Percentiles rank a stretch among this genome's conserved stretches.
These are phyloP conservation scores for Triticum aestivum DNA, from an alignment of 176 grass and related monocot genomes.

Conservation along the genomic window DNA sequence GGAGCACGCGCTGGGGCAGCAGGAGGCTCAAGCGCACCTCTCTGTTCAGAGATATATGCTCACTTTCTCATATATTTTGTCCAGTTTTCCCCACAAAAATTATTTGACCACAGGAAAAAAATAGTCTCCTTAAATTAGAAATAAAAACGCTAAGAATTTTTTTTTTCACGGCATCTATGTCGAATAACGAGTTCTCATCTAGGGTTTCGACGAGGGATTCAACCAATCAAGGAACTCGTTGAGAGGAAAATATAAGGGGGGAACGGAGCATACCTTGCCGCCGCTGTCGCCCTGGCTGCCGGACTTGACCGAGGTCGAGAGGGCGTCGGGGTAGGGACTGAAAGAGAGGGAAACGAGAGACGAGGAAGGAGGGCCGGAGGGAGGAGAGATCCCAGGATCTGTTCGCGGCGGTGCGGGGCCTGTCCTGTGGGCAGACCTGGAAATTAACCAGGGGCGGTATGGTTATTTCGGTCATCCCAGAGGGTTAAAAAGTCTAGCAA, in stretches of 20 bases:
- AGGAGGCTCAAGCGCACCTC: background rate
- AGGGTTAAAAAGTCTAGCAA: too few relatives aligned
- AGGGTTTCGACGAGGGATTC: conserved; percentile 1
- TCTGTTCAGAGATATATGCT: background rate
- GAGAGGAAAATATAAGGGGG: background rate
- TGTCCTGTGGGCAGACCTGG: too few relatives aligned
- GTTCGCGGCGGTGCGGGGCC: background rate
- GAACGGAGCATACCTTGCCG: background rate
- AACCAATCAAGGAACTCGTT: background rate
- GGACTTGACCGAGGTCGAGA: background rate
- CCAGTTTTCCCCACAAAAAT: background rate
- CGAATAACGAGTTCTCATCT: background rate
- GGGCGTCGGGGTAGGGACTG: background rate
- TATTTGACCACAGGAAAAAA: background rate
- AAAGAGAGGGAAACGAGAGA: background rate
- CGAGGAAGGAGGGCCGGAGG: too few relatives aligned
- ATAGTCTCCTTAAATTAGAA: background rate
- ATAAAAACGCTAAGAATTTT: background rate
- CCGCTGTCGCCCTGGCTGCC: background rate
- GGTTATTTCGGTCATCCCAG: too few relatives aligned
- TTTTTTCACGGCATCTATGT: background rate
- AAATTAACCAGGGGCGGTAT: too few relatives aligned
- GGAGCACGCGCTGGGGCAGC: background rate
- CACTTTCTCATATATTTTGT: background rate
- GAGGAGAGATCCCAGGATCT: conserved; percentile 8